Evolutionary conservation across 2,329 filamentous ascomycete species (phyloP), one percentile per base, ranked within the genome.

Genomic region (Monilinia polystroma): DNA sequence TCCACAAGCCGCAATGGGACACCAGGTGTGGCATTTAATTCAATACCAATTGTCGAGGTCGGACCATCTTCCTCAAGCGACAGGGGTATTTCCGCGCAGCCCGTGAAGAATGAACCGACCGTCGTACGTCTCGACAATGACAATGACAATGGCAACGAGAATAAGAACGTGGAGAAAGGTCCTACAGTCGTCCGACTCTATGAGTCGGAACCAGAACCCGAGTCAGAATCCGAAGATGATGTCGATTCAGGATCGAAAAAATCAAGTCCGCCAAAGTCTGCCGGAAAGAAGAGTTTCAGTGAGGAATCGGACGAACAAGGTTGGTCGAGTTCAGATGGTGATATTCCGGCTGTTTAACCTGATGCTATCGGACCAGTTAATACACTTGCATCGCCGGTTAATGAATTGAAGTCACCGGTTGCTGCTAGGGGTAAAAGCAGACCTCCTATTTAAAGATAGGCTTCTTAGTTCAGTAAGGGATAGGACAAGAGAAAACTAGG

Each of bases 171-270:
- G 6, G 70, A 69, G 41, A 72, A 72, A 57, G 69, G 70, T 2
- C 73, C 72, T 8, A 75, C 73, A 2, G 63, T 75, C 52, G 73
- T 75, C 20, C 68, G 74, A 47, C 63, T 75, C n/a, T 52, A 68
- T 45, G 72, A 72, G 63, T 64, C 70, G 52, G 72, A 72, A 65
- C 63, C 70, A 32, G 64, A 58, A 41, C n/a, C 38, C 18, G 65
- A 64, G 63, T 43, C 16, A n/a, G 64, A 52, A 43, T 65, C 43
- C 38, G 64, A 63, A 66, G 55, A 38, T n/a, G 58, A 60, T 43
- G 56, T 20, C 47, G 41, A 35, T 38, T n/a, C 20, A 18, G 29
- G 45, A 38, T 32, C 45, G 14, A 26, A 51, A 38, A 38, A 60
- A 4, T 32, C 45, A 38, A 49, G n/a, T 26, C 45, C 45, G 2